Evolutionary conservation across 805 yeast species (phyloP).

Genomic region (Hanseniaspora mollemarum): DNA sequence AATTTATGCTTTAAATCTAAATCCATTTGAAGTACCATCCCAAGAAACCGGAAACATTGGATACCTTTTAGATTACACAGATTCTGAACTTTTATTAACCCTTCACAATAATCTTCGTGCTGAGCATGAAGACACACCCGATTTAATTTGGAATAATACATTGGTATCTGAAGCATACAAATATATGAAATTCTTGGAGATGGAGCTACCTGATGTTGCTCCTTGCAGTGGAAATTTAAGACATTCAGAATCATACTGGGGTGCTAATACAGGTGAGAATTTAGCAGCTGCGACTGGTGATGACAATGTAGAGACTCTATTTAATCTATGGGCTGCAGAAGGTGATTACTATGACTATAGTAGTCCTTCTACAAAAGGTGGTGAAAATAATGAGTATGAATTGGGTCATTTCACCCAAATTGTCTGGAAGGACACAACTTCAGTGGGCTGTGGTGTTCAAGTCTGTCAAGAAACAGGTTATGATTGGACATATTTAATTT

Average conservation of each 20-base stretch:
- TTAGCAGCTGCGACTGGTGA: constrained; percentile 52
- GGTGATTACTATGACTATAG: constrained; percentile 43
- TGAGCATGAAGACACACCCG: constrained; percentile 33
- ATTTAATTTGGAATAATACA: constrained; percentile 40
- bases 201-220: constrained; percentile 32
- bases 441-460: constrained; percentile 52
- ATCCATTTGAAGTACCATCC: constrained; percentile 4
- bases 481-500: constrained; percentile 47
- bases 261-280: constrained; percentile 54
- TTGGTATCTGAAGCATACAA: constrained; percentile 40
- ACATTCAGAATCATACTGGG: constrained; percentile 38
- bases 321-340: constrained; percentile 67
- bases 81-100: constrained; percentile 28
- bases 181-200: constrained; percentile 35
- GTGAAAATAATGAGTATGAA: constrained; percentile 33
- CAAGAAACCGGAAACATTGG: constrained; percentile 9
- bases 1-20: constrained; percentile 20
- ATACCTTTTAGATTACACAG: constrained; percentile 7
- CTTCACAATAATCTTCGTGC: constrained; percentile 45
- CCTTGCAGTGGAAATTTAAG: constrained; percentile 51
- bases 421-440: constrained; percentile 51
- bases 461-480: constrained; percentile 20
- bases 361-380: constrained; percentile 34
- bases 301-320: constrained; percentile 35
- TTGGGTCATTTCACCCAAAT: constrained; percentile 71